phyloP scores from a whole-genome alignment of 306 rosid species.

The Canavalia ensiformis region DNA sequence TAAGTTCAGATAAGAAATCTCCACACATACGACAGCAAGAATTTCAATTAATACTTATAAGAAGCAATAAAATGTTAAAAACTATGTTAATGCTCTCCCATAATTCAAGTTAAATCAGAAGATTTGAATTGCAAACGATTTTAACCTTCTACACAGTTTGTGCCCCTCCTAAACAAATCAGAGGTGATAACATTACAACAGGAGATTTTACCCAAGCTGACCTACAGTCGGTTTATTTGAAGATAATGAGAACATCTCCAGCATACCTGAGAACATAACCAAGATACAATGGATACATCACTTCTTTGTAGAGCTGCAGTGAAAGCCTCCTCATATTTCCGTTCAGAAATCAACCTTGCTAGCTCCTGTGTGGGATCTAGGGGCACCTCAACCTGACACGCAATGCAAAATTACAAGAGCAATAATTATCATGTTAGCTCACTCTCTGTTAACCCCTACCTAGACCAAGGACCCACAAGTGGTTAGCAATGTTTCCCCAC shows the following conservation, averaged over 20 bases:
- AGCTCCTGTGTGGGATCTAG: conserved; percentile 93
- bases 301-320: conserved; percentile 85
- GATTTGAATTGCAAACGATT: not conserved
- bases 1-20: not conserved
- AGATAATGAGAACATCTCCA: not conserved
- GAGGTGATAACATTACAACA: not conserved
- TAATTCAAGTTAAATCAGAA: not conserved
- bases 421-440: conserved; percentile 12
- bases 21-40: not conserved
- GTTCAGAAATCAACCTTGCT: conserved; percentile 78
- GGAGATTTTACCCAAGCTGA: not conserved
- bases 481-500: conserved; percentile 50
- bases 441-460: not conserved
- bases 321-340: conserved; percentile 95
- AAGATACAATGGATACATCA: conserved; percentile 91
- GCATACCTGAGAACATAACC: conserved; percentile 95
- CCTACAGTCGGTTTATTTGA: not conserved
- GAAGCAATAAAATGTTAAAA: conserved; percentile 2
- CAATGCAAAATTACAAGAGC: conserved; percentile 29
- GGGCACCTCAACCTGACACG: conserved; percentile 82
- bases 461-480: conserved; percentile 10
- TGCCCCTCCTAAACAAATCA: not conserved
- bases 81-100: not conserved
- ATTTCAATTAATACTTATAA: not conserved
- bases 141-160: not conserved